Base-by-base conservation (phyloP, 768 basidiomycete species). In the Gautieria morchelliformis region DNA sequence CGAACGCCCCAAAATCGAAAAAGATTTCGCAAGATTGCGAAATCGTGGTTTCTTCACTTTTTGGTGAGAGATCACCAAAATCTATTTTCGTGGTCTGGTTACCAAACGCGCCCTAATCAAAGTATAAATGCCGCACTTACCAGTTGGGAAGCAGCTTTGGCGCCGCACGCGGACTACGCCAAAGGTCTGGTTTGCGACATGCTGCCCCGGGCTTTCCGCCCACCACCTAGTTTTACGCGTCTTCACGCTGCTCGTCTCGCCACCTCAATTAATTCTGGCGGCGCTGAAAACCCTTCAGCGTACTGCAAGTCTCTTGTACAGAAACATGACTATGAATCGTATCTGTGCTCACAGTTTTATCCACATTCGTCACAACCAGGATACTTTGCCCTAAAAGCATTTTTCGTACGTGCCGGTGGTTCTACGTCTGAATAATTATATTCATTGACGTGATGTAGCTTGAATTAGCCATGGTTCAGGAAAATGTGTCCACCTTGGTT, bases 291-390 rank as follows among this genome's bases (percentile, higher is more conserved):
- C 62, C 78, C 85, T 41, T 65, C 70, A 15, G 74, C 74, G 45
- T 90, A 89, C 65, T 93, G 90, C 78, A 77, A 68, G 58, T 74
- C 81, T 39, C 73, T 87, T 56, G 84, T 93, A 53, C 82, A 76
- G 59, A 86, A 82, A 71, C 81, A 88, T 64, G 90, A 93, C 74
- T 88, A 91, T 66, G 88, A 91, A 52, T 83, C 85, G 15, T 90
- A 78, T 66, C 74, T 93, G 30, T 73, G 77, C 32, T 81, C 83
- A 5, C 82, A 83, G 42, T 80, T 88, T 67, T 92, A 81, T 64
- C 86, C 89, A n/a, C 70, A 71, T n/a, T 66, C 73, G n/a, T 63
- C 76, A 58, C 83, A 81, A 68, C 75, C 71, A 66, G 85, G 80
- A 45, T 93, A 83, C 66, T 85, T 85, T 63, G 89, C 89, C 7